These are phyloP conservation scores for Oryza officinalis DNA, from an alignment of 176 grass and related monocot genomes.

Conservation along the genomic window DNA sequence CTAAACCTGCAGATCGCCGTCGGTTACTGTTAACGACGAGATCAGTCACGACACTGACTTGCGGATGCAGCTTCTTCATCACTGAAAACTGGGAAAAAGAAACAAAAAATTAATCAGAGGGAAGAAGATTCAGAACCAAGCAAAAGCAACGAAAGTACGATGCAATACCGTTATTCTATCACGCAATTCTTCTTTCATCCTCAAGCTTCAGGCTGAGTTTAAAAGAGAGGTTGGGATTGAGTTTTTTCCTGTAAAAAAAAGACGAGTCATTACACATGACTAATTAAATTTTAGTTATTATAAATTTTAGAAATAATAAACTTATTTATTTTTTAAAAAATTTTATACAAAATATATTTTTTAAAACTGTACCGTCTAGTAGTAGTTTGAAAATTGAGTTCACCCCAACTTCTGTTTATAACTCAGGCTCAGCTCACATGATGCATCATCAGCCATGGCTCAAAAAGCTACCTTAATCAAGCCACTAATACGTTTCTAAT, in stretches of 20 bases:
- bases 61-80: conserved; percentile 30
- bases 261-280: too few relatives aligned
- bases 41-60: conserved; percentile 22
- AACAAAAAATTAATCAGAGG: neutral
- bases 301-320: too few relatives aligned
- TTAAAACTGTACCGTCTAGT: too few relatives aligned
- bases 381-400: too few relatives aligned
- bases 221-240: too few relatives aligned
- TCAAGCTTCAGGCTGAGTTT: neutral
- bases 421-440: neutral
- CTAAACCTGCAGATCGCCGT: neutral
- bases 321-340: too few relatives aligned
- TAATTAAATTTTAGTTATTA: too few relatives aligned
- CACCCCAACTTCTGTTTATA: too few relatives aligned
- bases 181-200: neutral
- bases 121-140: neutral
- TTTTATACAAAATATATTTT: too few relatives aligned
- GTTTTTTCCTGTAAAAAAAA: too few relatives aligned
- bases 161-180: neutral
- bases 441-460: neutral
- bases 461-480: neutral
- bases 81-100: neutral
- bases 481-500: neutral
- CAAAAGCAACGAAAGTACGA: neutral
- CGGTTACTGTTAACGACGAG: conserved; percentile 14